Base-by-base conservation (phyloP, 257 asterid species). In the Penstemon davidsonii region DNA sequence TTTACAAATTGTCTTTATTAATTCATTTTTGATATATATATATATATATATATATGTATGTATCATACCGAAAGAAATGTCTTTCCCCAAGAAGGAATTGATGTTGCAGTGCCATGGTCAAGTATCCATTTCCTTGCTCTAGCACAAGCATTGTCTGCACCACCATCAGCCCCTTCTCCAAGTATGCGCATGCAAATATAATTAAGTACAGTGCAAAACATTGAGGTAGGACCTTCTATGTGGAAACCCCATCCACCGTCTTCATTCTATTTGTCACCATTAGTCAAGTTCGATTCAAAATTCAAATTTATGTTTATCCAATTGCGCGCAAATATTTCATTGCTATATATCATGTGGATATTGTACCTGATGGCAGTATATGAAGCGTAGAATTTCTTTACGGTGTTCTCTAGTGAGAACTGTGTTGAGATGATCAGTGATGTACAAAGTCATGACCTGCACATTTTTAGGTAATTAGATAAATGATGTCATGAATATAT, bases 221-320 rank as follows among this genome's bases (percentile, higher is more conserved):
- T 87, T 2, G 85, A 58, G 85, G 91, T 87, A 47, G 83, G 91
- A 7, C 95, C 95, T 77, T 83, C 91, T 40, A 87, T 79, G 75
- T 87, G 95, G 11, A 85, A 64, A 10, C 95, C 95, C 95, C 95
- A 87, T 5, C 95, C 95, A 55, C 95, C 95, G 42, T 87, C 95
- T 78, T 79, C 86, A 8, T 87, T 87, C 91, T 44, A 7, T 37
- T 55, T 6, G 2, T 4, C 1, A 7, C 12, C 62, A 5, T 55
- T 47, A 44, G 33, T 66, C 68, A 0, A 19, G 33, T 25, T 25
- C 33, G 3, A 25, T 25, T 25, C 33, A 25, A 25, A 25, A 25
- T 25, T 25, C 2, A 1, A 25, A 25, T 1, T 25, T 25, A 15
- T 15, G 18, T 15, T 15, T 15, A 15, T 15, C 18, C 18, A 15